Evolutionary conservation across 2,329 filamentous ascomycete genomes (phyloP), one percentile per base, ranked within the genome.

Genomic region (Trichoderma lentiforme): DNA sequence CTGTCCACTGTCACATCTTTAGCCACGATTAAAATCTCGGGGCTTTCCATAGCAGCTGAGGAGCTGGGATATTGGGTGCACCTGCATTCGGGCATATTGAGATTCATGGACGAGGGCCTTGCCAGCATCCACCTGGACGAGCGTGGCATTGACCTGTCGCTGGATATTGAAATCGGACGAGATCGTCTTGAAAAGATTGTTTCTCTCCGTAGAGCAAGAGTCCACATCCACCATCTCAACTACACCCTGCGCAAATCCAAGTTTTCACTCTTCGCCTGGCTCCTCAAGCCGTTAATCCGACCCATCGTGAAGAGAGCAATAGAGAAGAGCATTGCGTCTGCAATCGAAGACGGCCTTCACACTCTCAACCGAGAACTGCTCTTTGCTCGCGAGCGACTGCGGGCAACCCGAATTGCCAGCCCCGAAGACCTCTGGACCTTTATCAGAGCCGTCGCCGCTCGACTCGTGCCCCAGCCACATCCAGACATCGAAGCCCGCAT

Each of bases 61-160:
- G 94, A 98, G 74, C 86, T 98, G 36, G 95, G 95, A 28, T 98
- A 95, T 83, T 97, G 95, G 90, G 84, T 98, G 36, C 92, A 92
- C 11, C 87, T 93, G 0, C 95, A 96, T 79, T 89, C 90, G 15
- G 91, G 93, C 2, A 80, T 97, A 2, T 84, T 97, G 63, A 90
- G 90, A 28, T 86, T 97, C 34, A 88, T 89, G 2, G 94, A 97
- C 77, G 88, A 94, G 79, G 95, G 95, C 4, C 92, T 98, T 62
- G 93, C 92, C 6, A 93, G 92, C 34, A 94, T 98, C 81, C 89
- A 89, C 58, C 88, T 98, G 6, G 95, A 98, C 80, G 90, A 95
- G 76, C 89, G 93, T 24, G 95, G 95, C 21, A 90, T 98, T 72
- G 95, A 98, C 79, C 88, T 98, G 64, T 90, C 93, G 32, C 83